Conservation (phyloP, 2,329 filamentous ascomycete genomes). For the Cladophialophora exuberans region DNA sequence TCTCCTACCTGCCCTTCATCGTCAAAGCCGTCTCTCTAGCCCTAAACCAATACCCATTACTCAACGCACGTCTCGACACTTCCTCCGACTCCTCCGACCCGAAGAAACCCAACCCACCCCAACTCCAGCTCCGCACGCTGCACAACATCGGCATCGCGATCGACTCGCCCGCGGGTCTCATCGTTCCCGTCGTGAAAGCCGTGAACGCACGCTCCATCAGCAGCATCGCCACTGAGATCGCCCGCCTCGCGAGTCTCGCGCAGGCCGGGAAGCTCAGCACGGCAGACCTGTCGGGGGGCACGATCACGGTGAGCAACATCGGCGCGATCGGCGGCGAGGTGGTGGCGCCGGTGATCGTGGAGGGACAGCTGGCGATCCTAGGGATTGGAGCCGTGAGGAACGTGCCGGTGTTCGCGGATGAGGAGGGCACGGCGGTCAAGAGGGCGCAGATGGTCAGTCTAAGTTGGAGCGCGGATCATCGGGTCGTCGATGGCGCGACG, state of each 20-base stretch:
- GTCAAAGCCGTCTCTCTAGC: slow-evolving; percentile 92
- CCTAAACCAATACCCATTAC: slow-evolving; percentile 76
- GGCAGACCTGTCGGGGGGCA: slow-evolving; percentile 79
- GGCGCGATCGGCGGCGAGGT: slow-evolving; percentile 93
- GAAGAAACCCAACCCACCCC: slow-evolving; percentile 72
- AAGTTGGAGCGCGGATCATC: slow-evolving; percentile 95
- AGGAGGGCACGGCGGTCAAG: slow-evolving; percentile 60
- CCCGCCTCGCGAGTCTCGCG: slow-evolving; percentile 73
- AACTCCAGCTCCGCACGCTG: slow-evolving; percentile 74
- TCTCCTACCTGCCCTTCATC: slow-evolving; percentile 92
- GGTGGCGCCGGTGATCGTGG: slow-evolving; percentile 86
- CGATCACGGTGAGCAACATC: slow-evolving; percentile 95
- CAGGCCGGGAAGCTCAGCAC: slow-evolving; percentile 73
- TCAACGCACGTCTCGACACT: slow-evolving; percentile 91
- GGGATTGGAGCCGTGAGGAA: slow-evolving; percentile 81
- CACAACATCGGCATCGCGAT: slow-evolving; percentile 97
- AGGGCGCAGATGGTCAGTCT: slow-evolving; percentile 83
- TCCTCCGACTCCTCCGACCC: slow-evolving; percentile 54
- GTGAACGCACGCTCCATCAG: slow-evolving; percentile 76
- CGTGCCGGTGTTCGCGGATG: slow-evolving; percentile 78
- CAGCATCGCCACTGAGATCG: slow-evolving; percentile 76
- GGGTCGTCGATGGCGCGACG: slow-evolving; percentile 91
- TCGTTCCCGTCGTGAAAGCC: slow-evolving; percentile 90
- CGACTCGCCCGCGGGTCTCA: slow-evolving; percentile 83
- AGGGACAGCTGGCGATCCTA: slow-evolving; percentile 87